phyloP scores from a whole-genome alignment of 2,329 filamentous ascomycete genomes.

The Alternaria angustiovoidea region DNA sequence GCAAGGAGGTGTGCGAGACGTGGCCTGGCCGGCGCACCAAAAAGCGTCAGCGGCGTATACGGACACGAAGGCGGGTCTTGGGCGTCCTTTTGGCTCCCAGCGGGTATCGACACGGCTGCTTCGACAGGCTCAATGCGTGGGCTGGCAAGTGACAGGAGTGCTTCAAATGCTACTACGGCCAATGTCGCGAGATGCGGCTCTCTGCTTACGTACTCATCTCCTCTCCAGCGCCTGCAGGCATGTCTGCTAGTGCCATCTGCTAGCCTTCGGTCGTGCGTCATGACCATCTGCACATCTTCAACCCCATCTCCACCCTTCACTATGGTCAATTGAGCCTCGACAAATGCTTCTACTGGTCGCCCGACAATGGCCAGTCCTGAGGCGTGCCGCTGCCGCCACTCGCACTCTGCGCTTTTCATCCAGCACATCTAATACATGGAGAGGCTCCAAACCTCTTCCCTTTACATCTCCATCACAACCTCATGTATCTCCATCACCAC shows the following conservation, averaged over 20 bases:
- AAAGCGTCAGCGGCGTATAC: slow-evolving; percentile 22
- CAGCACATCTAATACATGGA: not conserved
- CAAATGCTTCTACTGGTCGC: slow-evolving; percentile 43
- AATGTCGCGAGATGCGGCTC: slow-evolving; percentile 18
- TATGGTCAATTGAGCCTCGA: slow-evolving; percentile 38
- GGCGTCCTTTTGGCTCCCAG: slow-evolving; percentile 3
- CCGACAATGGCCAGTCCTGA: slow-evolving; percentile 38
- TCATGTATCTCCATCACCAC: not conserved
- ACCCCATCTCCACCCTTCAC: slow-evolving; percentile 10
- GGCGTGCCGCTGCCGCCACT: slow-evolving; percentile 21
- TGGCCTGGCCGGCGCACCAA: slow-evolving; percentile 39
- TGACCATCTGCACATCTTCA: slow-evolving; percentile 4
- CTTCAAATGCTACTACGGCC: slow-evolving; percentile 13
- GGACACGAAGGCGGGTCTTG: slow-evolving; percentile 7
- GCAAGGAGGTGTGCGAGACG: slow-evolving; percentile 42
- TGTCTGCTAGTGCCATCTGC: slow-evolving; percentile 7
- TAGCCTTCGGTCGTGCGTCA: slow-evolving; percentile 23
- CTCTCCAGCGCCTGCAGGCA: not conserved
- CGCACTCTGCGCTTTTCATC: slow-evolving; percentile 5
- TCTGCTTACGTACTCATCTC: slow-evolving; percentile 18
- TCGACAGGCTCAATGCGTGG: slow-evolving; percentile 16
- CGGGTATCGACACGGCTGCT: slow-evolving; percentile 6
- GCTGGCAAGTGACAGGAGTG: slow-evolving; percentile 31
- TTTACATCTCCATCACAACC: not conserved
- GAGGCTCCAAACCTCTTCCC: not conserved